Evolutionary conservation across 306 rosid species (phyloP).

Genomic region (Cucurbita ficifolia): DNA sequence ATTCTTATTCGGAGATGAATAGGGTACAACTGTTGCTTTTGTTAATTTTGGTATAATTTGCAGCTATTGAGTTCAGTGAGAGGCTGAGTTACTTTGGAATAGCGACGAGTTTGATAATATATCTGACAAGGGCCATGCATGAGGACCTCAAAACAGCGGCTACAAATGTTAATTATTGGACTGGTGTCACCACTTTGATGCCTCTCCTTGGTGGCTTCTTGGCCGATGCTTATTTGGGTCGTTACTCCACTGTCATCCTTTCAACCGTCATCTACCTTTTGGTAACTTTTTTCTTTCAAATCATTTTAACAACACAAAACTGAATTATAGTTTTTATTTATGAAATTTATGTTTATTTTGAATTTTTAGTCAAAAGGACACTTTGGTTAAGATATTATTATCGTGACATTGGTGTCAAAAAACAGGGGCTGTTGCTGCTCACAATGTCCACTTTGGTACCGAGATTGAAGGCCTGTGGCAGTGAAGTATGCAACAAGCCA

Average conservation of each 20-base stretch:
- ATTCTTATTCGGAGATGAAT: too few species aligned
- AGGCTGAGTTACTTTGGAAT: conserved; percentile 79
- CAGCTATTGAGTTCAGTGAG: conserved; percentile 91
- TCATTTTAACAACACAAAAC: too few species aligned
- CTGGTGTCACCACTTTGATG: conserved; percentile 80
- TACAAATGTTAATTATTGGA: conserved; percentile 71
- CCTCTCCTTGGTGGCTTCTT: conserved; percentile 79
- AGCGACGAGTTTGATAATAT: conserved; percentile 68
- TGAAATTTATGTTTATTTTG: too few species aligned
- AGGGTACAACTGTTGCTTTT: too few species aligned
- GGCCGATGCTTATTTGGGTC: conserved; percentile 86
- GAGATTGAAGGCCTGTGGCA: conserved; percentile 44
- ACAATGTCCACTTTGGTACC: conserved; percentile 69
- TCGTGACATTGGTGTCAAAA: neutral
- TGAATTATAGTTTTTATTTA: too few species aligned
- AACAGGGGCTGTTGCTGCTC: conserved; percentile 67
- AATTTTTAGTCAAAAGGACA: too few species aligned
- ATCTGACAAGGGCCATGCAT: conserved; percentile 60
- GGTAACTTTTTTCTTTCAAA: conserved; percentile 17
- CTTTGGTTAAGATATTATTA: neutral
- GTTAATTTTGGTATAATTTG: neutral
- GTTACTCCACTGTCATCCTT: conserved; percentile 52
- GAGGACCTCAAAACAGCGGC: conserved; percentile 78
- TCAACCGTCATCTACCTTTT: conserved; percentile 51
- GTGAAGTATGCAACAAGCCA: conserved; percentile 29